phyloP scores from a whole-genome alignment of 2,329 filamentous ascomycete species.

The Falciphora oryzae region DNA sequence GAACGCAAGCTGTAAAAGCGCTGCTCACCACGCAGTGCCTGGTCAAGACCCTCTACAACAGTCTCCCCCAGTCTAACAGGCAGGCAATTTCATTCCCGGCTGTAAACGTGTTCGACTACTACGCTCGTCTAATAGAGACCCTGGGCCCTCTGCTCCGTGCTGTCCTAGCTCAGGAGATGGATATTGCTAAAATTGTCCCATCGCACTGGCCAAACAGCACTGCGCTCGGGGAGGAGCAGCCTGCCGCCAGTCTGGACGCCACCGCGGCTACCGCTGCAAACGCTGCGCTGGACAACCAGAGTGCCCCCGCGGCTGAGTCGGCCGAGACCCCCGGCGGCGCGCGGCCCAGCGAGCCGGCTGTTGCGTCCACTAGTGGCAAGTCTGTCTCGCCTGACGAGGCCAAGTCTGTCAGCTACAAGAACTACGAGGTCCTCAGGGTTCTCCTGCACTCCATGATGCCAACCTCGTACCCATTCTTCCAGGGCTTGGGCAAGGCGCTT shows the following conservation, averaged over 20 bases:
- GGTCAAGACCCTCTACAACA: constrained; percentile 66
- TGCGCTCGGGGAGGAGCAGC: constrained; percentile 3
- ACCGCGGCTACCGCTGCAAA: background rate
- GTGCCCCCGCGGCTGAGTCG: background rate
- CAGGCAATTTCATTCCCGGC: constrained; percentile 62
- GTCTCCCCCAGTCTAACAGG: constrained; percentile 65
- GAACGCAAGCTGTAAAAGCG: constrained; percentile 74
- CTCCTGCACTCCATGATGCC: constrained; percentile 74
- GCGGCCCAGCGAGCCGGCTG: background rate
- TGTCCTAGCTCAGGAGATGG: constrained; percentile 79
- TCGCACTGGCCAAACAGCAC: constrained; percentile 48
- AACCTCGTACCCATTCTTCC: constrained; percentile 78
- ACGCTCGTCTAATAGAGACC: constrained; percentile 64
- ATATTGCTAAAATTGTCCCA: constrained; percentile 68
- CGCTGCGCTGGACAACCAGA: background rate
- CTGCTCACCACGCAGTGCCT: constrained; percentile 72
- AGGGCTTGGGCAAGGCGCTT: constrained; percentile 76
- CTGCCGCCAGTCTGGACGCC: constrained; percentile 2
- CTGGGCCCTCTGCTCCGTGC: constrained; percentile 74
- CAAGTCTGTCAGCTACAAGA: constrained; percentile 47
- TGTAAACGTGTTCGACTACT: constrained; percentile 81
- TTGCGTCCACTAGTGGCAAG: constrained; percentile 13
- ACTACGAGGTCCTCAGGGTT: constrained; percentile 70
- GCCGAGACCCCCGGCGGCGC: background rate
- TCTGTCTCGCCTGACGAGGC: constrained; percentile 1